These are phyloP conservation scores for Claviceps purpurea DNA, from an alignment of 2,329 filamentous ascomycete genomes.

Conservation along the genomic window DNA sequence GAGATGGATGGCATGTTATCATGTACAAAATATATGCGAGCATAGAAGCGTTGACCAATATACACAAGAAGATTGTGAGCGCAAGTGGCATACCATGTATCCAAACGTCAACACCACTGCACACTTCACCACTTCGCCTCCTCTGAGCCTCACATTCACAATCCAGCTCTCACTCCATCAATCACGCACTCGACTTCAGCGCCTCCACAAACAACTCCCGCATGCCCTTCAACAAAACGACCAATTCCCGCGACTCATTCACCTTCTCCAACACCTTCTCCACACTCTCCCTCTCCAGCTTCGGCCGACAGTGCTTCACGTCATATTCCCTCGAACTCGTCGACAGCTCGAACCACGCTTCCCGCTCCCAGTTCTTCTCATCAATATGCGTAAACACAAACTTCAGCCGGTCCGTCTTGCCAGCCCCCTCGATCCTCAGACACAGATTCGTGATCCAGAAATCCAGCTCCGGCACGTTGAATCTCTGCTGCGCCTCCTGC, in stretches of 20 bases:
- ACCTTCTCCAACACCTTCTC: constrained; percentile 65
- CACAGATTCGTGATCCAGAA: constrained; percentile 94
- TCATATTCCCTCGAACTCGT: constrained; percentile 75
- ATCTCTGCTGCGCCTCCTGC: constrained; percentile 69
- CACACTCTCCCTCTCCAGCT: constrained; percentile 64
- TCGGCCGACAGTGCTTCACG: constrained; percentile 68
- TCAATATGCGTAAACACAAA: constrained; percentile 83
- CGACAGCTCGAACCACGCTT: constrained; percentile 87
- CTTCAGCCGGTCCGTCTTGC: constrained; percentile 70
- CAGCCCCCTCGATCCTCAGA: constrained; percentile 78
- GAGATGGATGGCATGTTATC: not conserved
- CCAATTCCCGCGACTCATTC: constrained; percentile 67
- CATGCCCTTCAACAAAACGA: constrained; percentile 67
- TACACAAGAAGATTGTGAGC: not conserved
- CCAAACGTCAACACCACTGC: not conserved
- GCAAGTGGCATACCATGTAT: not conserved
- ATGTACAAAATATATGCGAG: not conserved
- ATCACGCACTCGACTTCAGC: constrained; percentile 29
- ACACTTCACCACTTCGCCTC: not conserved
- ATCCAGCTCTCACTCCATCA: not conserved
- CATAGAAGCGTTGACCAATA: not conserved
- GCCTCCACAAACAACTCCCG: constrained; percentile 61
- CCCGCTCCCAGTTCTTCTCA: constrained; percentile 74
- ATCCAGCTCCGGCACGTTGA: constrained; percentile 85
- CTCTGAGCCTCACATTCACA: not conserved